phyloP scores from a whole-genome alignment of 495 filamentous ascomycete species.

The Talaromyces wortmannii region DNA sequence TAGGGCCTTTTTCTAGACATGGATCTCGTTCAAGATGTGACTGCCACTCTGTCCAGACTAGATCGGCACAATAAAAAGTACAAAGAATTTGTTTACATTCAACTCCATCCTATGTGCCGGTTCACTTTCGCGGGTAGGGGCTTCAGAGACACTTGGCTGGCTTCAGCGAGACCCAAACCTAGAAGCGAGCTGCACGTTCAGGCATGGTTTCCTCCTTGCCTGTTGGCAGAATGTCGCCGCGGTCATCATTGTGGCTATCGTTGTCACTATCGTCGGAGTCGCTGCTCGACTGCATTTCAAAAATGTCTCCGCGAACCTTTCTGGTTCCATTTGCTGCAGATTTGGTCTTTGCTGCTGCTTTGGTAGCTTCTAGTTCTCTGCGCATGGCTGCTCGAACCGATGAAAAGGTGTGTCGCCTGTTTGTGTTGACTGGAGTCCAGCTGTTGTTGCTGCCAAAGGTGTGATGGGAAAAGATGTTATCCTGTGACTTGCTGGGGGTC shows the following conservation, averaged over 20 bases:
- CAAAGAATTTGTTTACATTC: no score
- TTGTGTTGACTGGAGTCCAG: neutral
- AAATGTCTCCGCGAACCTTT: neutral
- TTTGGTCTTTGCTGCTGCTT: neutral
- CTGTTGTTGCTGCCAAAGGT: neutral
- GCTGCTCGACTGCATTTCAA: neutral
- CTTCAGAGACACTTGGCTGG: no score
- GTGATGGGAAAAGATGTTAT: neutral
- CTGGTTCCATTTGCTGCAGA: neutral
- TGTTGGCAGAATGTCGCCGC: constrained; percentile 5
- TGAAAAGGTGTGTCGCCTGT: neutral
- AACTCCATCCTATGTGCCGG: no score
- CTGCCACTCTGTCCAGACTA: no score
- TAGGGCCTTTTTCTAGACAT: no score
- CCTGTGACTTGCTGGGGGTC: neutral
- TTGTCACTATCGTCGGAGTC: neutral
- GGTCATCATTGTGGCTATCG: neutral
- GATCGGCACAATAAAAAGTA: no score
- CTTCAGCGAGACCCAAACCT: no score
- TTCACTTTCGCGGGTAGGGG: no score
- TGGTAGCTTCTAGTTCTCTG: neutral
- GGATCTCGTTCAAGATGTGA: no score
- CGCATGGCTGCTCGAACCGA: neutral
- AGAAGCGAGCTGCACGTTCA: neutral
- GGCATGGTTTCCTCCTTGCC: constrained; percentile 8